These are phyloP conservation scores for Metschnikowia similis DNA, from an alignment of 805 yeast species.

Conservation along the genomic window DNA sequence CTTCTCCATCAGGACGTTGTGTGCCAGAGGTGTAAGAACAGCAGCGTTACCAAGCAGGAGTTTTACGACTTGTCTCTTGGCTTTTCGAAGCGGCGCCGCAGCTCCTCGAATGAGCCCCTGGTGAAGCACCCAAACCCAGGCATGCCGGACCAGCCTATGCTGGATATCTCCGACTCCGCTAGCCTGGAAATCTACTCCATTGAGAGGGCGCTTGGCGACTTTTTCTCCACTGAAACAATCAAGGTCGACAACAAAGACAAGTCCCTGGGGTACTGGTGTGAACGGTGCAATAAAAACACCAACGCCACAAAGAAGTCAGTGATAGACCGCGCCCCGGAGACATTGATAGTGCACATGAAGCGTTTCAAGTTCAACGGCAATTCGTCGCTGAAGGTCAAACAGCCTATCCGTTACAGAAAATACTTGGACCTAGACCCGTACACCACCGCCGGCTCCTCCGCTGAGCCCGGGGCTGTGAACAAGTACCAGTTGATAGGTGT, in stretches of 20 bases:
- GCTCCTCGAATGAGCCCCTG: conserved; percentile 4
- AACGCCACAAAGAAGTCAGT: conserved; percentile 72
- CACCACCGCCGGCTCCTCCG: conserved; percentile 16
- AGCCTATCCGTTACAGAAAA: conserved; percentile 77
- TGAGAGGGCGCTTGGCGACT: conserved; percentile 71
- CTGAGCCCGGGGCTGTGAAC: conserved; percentile 17
- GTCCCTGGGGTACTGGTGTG: conserved; percentile 77
- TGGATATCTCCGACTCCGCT: background rate
- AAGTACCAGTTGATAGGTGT: conserved; percentile 73
- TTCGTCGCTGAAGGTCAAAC: conserved; percentile 79
- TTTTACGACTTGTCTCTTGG: conserved; percentile 89
- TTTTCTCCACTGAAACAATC: conserved; percentile 78
- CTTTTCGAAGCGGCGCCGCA: conserved; percentile 43
- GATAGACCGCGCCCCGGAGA: conserved; percentile 82
- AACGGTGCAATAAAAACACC: conserved; percentile 72
- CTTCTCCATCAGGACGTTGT: conserved; percentile 77
- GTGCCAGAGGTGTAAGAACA: conserved; percentile 76
- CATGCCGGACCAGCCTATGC: background rate
- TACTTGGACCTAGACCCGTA: conserved; percentile 68
- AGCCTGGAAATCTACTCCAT: conserved; percentile 46
- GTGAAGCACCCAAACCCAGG: background rate
- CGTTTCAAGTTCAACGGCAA: conserved; percentile 85
- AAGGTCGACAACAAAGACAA: conserved; percentile 63
- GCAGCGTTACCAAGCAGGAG: conserved; percentile 86
- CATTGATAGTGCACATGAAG: conserved; percentile 80